phyloP scores from a whole-genome alignment of 2,329 filamentous ascomycete genomes.

The Talaromyces sp. region DNA sequence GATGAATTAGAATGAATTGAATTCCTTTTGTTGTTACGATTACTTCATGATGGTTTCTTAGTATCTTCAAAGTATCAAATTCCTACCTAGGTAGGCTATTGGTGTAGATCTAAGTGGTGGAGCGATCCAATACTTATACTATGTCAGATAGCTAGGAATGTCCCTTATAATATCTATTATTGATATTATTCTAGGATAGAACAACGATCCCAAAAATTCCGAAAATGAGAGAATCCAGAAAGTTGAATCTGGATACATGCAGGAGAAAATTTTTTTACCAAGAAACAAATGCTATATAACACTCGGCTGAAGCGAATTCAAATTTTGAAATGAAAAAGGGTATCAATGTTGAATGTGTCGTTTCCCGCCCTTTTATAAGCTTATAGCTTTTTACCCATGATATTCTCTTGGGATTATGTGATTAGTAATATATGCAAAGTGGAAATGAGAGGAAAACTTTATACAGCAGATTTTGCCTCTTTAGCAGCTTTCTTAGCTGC shows the following conservation, averaged over 20 bases:
- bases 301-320: neutral
- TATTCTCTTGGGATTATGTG: neutral
- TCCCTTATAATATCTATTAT: no score
- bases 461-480: conserved; percentile 4
- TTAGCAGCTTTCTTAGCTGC: conserved; percentile 23
- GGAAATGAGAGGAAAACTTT: neutral
- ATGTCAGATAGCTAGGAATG: no score
- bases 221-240: neutral
- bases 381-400: neutral
- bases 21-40: neutral
- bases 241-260: neutral
- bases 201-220: neutral
- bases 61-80: neutral
- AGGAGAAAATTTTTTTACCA: neutral
- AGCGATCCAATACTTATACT: neutral
- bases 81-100: no score
- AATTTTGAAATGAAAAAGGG: neutral
- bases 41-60: neutral
- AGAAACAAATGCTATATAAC: neutral
- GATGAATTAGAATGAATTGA: neutral
- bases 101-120: neutral
- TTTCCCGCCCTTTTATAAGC: neutral
- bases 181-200: no score
- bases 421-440: conserved; percentile 1
- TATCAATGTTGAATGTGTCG: neutral